These are phyloP conservation scores for Letharia columbiana DNA, from an alignment of 495 filamentous ascomycete genomes.

Conservation along the genomic window DNA sequence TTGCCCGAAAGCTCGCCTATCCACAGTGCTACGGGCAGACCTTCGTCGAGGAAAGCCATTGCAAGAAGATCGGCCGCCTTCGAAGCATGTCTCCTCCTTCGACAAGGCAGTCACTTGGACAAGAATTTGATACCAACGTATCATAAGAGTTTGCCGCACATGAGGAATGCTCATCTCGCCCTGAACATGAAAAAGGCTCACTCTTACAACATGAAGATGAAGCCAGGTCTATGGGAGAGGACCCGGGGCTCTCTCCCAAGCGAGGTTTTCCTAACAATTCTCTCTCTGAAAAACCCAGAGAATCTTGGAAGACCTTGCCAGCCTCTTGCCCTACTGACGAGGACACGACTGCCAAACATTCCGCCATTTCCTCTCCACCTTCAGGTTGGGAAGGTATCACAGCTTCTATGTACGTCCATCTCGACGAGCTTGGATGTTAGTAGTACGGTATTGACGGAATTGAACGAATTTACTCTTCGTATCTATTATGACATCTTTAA, in stretches of 20 bases:
- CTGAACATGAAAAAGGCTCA: constrained; percentile 65
- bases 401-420: constrained; percentile 42
- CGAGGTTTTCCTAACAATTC: constrained; percentile 53
- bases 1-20: constrained; percentile 73
- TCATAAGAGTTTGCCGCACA: constrained; percentile 63
- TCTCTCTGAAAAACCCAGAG: constrained; percentile 51
- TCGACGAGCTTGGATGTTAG: constrained; percentile 35
- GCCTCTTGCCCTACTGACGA: constrained; percentile 64
- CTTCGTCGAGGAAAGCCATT: constrained; percentile 54
- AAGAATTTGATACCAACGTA: constrained; percentile 63
- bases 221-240: constrained; percentile 69
- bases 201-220: constrained; percentile 67
- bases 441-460: constrained; percentile 34
- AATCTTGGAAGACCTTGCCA: constrained; percentile 52
- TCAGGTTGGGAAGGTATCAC: constrained; percentile 49
- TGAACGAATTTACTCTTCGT: constrained; percentile 64
- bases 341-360: constrained; percentile 53
- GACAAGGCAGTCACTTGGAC: constrained; percentile 60
- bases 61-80: constrained; percentile 93
- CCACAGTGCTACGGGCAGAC: constrained; percentile 50
- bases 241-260: constrained; percentile 41
- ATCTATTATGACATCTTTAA: constrained; percentile 84
- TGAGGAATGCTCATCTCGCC: constrained; percentile 87
- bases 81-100: constrained; percentile 66
- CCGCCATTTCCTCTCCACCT: constrained; percentile 66